These are phyloP conservation scores for Termitomyces sp. DNA, from an alignment of 768 basidiomycete genomes.

Conservation along the genomic window DNA sequence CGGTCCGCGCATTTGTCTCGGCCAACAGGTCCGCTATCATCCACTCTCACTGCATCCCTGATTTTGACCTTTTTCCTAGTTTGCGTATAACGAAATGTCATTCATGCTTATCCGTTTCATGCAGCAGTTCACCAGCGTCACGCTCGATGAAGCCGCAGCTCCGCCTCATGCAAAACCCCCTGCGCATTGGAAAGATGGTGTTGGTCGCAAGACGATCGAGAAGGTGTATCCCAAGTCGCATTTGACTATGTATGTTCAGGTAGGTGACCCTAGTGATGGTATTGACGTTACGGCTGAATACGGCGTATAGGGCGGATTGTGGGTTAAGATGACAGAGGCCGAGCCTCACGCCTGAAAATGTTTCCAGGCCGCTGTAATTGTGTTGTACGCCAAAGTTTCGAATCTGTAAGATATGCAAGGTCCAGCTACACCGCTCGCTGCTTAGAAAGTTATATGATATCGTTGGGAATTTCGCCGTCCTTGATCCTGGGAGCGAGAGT, in stretches of 20 bases:
- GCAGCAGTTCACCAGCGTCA: slow-evolving; percentile 54
- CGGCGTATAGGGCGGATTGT: slow-evolving; percentile 46
- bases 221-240: slow-evolving; percentile 51
- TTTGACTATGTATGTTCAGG: slow-evolving; percentile 53
- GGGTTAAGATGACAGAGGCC: slow-evolving; percentile 48
- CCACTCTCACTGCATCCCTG: background rate
- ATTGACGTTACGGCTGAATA: background rate
- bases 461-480: no score
- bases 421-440: no score
- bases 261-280: slow-evolving; percentile 22
- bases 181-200: slow-evolving; percentile 39
- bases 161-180: slow-evolving; percentile 47
- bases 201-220: slow-evolving; percentile 51
- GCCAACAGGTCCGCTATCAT: slow-evolving; percentile 44
- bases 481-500: no score
- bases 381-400: background rate
- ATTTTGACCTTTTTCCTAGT: slow-evolving; percentile 27
- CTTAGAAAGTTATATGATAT: no score
- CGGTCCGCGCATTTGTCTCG: slow-evolving; percentile 58
- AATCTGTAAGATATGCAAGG: background rate
- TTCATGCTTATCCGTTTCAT: slow-evolving; percentile 63
- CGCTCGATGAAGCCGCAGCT: slow-evolving; percentile 44
- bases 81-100: slow-evolving; percentile 61
- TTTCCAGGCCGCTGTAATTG: background rate
- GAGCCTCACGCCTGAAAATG: slow-evolving; percentile 16